Base-by-base conservation (phyloP, 2,329 filamentous ascomycete genomes). In the Aspergillus luchuensis region DNA sequence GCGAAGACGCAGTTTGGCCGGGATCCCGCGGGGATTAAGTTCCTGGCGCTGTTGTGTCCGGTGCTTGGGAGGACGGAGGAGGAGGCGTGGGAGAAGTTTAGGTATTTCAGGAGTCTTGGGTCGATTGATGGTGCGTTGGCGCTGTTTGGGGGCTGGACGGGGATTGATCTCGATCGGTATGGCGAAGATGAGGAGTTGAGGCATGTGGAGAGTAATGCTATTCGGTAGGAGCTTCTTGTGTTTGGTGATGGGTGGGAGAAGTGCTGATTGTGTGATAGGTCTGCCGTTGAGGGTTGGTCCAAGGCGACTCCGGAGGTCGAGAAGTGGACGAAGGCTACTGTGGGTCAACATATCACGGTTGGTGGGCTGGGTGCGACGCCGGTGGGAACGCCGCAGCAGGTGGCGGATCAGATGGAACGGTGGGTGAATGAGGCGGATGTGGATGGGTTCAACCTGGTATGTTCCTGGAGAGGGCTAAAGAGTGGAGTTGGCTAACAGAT, bases 131-230 rank as follows among this genome's bases (percentile, higher is more conserved):
- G 89, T 2, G 89, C 88, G 0, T 71, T 91, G 59, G 87, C 89
- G 1, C 74, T 91, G 17, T 92, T 91, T 67, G 88, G 88, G 19
- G 89, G 89, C 1, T 92, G 89, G 89, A 91, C 89, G 0, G 89
- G 87, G 0, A 87, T 89, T 50, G 85, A 90, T 69, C 75, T 89
- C 23, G 78, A 81, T 6, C 76, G 81, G 47, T 89, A 88, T 64
- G 82, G 77, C 0, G 86, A 89, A 25, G 86, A 89, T 45, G 82
- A 89, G 68, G 87, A 89, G 70, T 74, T 89, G 54, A 76, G 85
- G 11, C 78, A 84, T 57, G 84, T 88, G n/a, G 81, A 87, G 71
- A 83, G 82, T 61, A 85, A 88, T 70, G 86, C 85, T 0, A 86
- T 87, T 54, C 76, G 79, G 81, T 78, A 72, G 63, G 68, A 67